A percentile compares a stretch with the other conserved stretches of the same genome.
phyloP scores from a whole-genome alignment of 2,329 filamentous ascomycete genomes.

The Bipolaris sorokiniana region DNA sequence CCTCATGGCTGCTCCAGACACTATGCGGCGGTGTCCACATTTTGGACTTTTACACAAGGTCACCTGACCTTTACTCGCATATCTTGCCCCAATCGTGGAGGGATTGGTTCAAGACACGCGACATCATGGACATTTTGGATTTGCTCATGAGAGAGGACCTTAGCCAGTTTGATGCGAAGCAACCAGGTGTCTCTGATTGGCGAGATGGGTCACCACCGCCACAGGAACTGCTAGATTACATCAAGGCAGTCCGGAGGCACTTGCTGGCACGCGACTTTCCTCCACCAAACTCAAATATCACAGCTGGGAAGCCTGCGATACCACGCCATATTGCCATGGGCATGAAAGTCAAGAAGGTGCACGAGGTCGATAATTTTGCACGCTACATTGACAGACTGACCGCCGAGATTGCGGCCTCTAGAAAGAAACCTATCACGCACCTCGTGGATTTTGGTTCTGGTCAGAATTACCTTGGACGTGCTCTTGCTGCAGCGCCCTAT shows the following conservation, averaged over 20 bases:
- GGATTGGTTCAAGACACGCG: conserved; percentile 71
- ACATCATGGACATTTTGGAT: conserved; percentile 78
- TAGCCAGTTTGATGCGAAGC: conserved; percentile 41
- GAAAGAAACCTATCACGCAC: conserved; percentile 69
- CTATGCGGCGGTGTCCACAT: conserved; percentile 98
- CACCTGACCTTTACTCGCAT: conserved; percentile 80
- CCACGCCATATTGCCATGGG: conserved; percentile 78
- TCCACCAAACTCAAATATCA: conserved; percentile 27
- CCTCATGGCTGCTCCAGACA: conserved; percentile 78
- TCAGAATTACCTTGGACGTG: conserved; percentile 92
- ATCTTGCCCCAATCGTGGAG: conserved; percentile 83
- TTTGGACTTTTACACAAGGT: conserved; percentile 89
- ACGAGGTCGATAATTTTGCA: conserved; percentile 93
- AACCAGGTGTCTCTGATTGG: conserved; percentile 42
- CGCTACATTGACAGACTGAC: conserved; percentile 76
- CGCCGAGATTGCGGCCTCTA: conserved; percentile 52
- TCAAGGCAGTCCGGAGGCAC: conserved; percentile 71
- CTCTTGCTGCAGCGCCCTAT: conserved; percentile 83
- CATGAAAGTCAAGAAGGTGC: conserved; percentile 95
- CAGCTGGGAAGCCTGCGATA: conserved; percentile 60
- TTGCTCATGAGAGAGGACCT: conserved; percentile 81
- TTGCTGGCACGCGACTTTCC: conserved; percentile 69
- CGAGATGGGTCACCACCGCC: conserved; percentile 55
- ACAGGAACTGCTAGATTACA: conserved; percentile 70
- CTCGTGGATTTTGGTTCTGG: conserved; percentile 96